These are phyloP conservation scores for Teratosphaeria gauchensis DNA, from an alignment of 2,329 filamentous ascomycete species.

Conservation along the genomic window DNA sequence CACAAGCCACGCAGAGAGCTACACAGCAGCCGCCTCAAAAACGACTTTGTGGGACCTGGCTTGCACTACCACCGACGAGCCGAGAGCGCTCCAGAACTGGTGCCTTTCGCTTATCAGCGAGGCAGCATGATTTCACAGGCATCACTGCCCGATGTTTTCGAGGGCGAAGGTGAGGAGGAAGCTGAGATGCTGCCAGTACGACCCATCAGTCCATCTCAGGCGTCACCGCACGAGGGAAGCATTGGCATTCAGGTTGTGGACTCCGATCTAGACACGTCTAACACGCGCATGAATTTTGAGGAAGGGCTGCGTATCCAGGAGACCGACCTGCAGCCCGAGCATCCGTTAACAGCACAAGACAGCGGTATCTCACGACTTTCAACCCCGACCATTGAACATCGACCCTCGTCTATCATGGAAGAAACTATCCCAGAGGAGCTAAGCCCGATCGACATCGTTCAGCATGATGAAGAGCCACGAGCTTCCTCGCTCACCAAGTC, in stretches of 20 bases:
- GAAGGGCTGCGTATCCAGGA: conserved; percentile 14
- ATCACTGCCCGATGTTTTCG: conserved; percentile 78
- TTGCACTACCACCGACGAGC: conserved; percentile 69
- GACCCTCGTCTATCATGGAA: conserved; percentile 23
- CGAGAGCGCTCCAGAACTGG: conserved; percentile 71
- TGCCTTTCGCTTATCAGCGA: conserved; percentile 53
- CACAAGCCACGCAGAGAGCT: conserved; percentile 59
- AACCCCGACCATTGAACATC: conserved; percentile 14
- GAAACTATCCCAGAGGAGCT: conserved; percentile 27
- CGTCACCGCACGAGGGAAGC: conserved; percentile 7
- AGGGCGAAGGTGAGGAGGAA: conserved; percentile 66
- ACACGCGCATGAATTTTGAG: conserved; percentile 1
- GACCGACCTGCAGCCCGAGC: conserved; percentile 14
- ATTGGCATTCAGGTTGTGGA: conserved; percentile 24
- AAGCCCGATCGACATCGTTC: conserved; percentile 34
- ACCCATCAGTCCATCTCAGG: background rate
- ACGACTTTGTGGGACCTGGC: conserved; percentile 57
- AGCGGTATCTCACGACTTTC: conserved; percentile 13
- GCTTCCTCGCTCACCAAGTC: conserved; percentile 41
- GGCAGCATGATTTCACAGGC: conserved; percentile 35
- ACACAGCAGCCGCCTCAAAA: conserved; percentile 66
- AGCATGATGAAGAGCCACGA: conserved; percentile 39
- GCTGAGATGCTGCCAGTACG: conserved; percentile 21
- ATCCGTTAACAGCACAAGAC: conserved; percentile 11
- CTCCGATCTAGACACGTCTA: conserved; percentile 9